phyloP scores from a whole-genome alignment of 495 filamentous ascomycete genomes.

The Trichoderma orchidacearum region DNA sequence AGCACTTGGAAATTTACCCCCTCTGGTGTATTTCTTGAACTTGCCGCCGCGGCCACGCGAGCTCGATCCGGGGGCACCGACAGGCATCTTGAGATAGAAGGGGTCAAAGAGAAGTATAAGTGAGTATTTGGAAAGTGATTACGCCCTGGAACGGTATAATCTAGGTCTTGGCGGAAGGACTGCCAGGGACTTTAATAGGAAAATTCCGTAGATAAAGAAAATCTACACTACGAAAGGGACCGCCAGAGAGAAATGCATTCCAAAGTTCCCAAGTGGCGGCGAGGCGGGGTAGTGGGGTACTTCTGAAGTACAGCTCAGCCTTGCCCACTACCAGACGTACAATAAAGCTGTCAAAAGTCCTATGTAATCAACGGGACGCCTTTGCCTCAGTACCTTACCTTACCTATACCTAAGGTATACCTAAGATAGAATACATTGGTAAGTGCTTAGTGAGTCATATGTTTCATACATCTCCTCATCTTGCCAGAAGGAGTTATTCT shows the following conservation, averaged over 20 bases:
- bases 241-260: not conserved
- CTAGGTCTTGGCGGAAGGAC: not conserved
- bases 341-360: not conserved
- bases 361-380: not conserved
- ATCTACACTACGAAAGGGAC: slow-evolving; percentile 3
- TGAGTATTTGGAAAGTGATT: not conserved
- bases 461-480: too few species aligned
- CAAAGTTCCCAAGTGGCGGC: not conserved
- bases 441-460: too few species aligned
- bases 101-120: not conserved
- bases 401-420: too few species aligned
- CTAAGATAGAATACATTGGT: too few species aligned
- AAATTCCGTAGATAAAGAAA: not conserved
- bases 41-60: slow-evolving; percentile 75
- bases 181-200: not conserved
- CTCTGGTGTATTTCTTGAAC: slow-evolving; percentile 83
- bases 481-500: too few species aligned
- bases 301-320: not conserved
- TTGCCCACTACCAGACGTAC: not conserved
- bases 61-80: slow-evolving; percentile 36
- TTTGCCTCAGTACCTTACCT: too few species aligned
- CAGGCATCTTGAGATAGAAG: slow-evolving; percentile 37
- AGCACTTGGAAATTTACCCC: slow-evolving; percentile 46
- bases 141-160: not conserved
- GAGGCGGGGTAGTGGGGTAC: slow-evolving; percentile 3